These are phyloP conservation scores for Trichoderma erinaceum DNA, from an alignment of 495 filamentous ascomycete species.

Conservation along the genomic window DNA sequence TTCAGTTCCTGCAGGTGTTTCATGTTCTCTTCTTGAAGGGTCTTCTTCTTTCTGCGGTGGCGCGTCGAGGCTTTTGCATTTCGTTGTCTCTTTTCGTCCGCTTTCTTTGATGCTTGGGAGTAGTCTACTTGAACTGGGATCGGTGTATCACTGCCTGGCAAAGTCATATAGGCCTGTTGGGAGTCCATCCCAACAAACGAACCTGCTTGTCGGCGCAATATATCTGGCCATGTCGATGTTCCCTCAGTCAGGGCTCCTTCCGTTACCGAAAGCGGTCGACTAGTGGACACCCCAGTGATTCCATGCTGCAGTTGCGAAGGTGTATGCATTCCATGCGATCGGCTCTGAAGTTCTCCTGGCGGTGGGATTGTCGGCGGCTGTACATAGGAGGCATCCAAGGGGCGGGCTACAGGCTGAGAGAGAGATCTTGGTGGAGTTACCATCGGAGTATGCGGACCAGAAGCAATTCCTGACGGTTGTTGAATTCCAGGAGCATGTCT, in stretches of 20 bases:
- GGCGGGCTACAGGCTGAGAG: constrained; percentile 6
- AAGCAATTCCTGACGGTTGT: background rate
- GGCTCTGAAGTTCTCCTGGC: background rate
- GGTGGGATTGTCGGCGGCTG: constrained; percentile 2
- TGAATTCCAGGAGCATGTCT: constrained; percentile 1
- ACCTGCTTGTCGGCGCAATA: constrained; percentile 6
- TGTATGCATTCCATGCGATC: background rate
- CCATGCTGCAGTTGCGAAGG: background rate
- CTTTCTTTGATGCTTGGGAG: constrained; percentile 74
- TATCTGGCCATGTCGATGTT: background rate
- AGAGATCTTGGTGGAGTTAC: constrained; percentile 10
- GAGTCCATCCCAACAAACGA: constrained; percentile 8
- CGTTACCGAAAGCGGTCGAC: background rate
- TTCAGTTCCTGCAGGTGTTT: constrained; percentile 56
- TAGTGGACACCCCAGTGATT: background rate
- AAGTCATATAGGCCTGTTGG: constrained; percentile 25
- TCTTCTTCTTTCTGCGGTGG: constrained; percentile 82
- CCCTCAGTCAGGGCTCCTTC: background rate
- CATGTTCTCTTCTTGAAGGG: constrained; percentile 63
- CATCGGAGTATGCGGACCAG: constrained; percentile 11
- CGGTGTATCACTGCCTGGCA: constrained; percentile 11
- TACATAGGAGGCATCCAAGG: background rate
- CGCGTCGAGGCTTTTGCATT: constrained; percentile 90
- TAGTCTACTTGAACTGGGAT: constrained; percentile 63
- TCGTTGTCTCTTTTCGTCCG: constrained; percentile 85